Percentiles rank a stretch among this genome's conserved stretches.
These are phyloP conservation scores for Kalmanozyma brasiliensis DNA, from an alignment of 1,284 basidiomycete species.

Conservation along the genomic window DNA sequence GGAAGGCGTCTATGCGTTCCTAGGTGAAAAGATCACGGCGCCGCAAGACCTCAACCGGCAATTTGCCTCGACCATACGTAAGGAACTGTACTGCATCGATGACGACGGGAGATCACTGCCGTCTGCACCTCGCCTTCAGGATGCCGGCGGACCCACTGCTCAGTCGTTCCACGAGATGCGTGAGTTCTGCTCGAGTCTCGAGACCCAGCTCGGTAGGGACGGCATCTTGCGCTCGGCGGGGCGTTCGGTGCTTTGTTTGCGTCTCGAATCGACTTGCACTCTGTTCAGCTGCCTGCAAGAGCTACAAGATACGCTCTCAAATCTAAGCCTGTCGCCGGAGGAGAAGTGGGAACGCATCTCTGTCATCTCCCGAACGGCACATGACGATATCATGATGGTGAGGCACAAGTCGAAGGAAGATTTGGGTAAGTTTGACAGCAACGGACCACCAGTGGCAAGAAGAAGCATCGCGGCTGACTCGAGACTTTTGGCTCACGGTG, in stretches of 20 bases:
- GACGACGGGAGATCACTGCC: constrained; percentile 11
- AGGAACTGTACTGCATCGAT: constrained; percentile 10
- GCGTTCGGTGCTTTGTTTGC: constrained; percentile 12
- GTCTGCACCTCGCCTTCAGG: constrained; percentile 7
- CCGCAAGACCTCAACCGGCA: constrained; percentile 5
- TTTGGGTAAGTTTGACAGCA: constrained; percentile 5
- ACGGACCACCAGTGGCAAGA: too few relatives aligned
- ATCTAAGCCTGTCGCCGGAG: not conserved
- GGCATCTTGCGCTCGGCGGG: constrained; percentile 28
- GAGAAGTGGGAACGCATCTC: constrained; percentile 11
- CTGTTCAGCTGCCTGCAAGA: constrained; percentile 7
- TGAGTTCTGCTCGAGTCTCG: constrained; percentile 11
- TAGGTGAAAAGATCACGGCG: constrained; percentile 4
- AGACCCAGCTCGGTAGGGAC: constrained; percentile 11
- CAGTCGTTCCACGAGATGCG: constrained; percentile 10
- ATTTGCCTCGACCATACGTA: not conserved
- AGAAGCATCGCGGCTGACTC: too few relatives aligned
- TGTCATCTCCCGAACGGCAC: not conserved
- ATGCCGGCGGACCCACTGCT: constrained; percentile 6
- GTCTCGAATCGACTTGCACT: constrained; percentile 6
- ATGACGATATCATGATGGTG: constrained; percentile 2
- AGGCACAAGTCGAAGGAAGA: constrained; percentile 10
- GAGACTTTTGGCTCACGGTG: too few relatives aligned
- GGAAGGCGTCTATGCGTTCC: constrained; percentile 18
- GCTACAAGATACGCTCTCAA: constrained; percentile 1